Percentiles rank a stretch among this genome's conserved stretches.
Conservation (phyloP, 352 stramenopile species). For the Pythium diclinum region DNA sequence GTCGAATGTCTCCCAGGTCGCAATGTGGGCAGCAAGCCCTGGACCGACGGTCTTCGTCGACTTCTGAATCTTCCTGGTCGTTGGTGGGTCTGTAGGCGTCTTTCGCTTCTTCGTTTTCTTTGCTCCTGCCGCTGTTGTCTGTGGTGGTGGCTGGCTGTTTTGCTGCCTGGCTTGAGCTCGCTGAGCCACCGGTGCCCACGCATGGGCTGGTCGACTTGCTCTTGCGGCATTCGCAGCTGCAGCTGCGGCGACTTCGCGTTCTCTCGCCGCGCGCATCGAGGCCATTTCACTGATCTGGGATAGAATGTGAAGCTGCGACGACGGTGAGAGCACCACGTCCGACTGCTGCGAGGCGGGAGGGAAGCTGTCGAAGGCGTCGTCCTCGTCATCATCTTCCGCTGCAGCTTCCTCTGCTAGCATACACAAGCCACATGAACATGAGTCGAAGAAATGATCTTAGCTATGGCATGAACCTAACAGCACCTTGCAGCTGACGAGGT, state of each 20-base stretch:
- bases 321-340: conserved; percentile 54
- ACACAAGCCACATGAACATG: conserved; percentile 32
- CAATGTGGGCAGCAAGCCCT: conserved; percentile 43
- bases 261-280: conserved; percentile 28
- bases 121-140: not conserved
- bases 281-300: conserved; percentile 75
- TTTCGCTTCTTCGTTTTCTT: conserved; percentile 18
- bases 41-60: conserved; percentile 12
- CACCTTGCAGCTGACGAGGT: not conserved
- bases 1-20: conserved; percentile 64
- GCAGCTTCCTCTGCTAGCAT: conserved; percentile 3
- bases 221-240: not conserved
- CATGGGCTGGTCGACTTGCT: not conserved
- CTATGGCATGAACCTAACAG: not conserved
- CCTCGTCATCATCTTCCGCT: not conserved
- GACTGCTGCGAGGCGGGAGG: not conserved
- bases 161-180: not conserved
- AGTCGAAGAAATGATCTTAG: too few relatives aligned
- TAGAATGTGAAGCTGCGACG: conserved; percentile 68
- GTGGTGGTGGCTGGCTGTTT: not conserved
- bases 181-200: conserved; percentile 7
- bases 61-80: not conserved
- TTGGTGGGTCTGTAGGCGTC: not conserved
- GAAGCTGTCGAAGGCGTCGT: not conserved
- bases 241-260: not conserved